phyloP scores from a whole-genome alignment of 2,329 filamentous ascomycete genomes.

The Verticillium albo-atrum region DNA sequence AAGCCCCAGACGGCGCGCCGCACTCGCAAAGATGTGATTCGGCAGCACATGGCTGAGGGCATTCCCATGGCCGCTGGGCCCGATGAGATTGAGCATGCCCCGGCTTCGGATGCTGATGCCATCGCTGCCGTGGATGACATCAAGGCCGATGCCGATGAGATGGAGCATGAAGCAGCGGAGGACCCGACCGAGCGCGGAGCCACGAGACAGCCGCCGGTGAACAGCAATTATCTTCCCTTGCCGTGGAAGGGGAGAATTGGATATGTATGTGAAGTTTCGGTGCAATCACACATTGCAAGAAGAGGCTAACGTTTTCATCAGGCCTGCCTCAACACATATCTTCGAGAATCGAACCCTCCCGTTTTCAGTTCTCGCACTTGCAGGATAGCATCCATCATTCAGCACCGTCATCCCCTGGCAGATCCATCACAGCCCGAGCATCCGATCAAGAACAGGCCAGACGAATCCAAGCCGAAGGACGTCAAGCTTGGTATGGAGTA shows the following conservation, averaged over 20 bases:
- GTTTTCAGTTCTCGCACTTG: constrained; percentile 91
- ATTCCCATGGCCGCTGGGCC: constrained; percentile 3
- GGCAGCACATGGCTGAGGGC: constrained; percentile 6
- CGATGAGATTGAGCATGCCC: constrained; percentile 12
- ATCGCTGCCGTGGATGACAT: constrained; percentile 17
- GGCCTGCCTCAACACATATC: constrained; percentile 91
- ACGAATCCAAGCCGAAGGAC: constrained; percentile 66
- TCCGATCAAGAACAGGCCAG: constrained; percentile 78
- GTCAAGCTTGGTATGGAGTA: constrained; percentile 64
- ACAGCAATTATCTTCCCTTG: constrained; percentile 77
- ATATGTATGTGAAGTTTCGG: constrained; percentile 71
- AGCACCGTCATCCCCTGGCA: constrained; percentile 77
- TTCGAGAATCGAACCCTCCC: constrained; percentile 74
- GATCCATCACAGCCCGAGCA: constrained; percentile 76
- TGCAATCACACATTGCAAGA: neutral
- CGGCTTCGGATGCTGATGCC: constrained; percentile 15
- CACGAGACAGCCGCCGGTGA: constrained; percentile 65
- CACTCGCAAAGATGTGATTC: neutral
- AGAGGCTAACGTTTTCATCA: constrained; percentile 16
- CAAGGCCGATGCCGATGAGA: constrained; percentile 3
- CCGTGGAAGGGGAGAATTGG: constrained; percentile 89
- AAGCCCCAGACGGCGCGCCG: neutral
- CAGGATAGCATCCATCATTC: constrained; percentile 83
- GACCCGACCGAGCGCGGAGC: constrained; percentile 30
- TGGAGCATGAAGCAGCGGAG: constrained; percentile 13